Percentiles rank a stretch among this genome's conserved stretches.
These are phyloP conservation scores for Populus deltoides DNA, from an alignment of 345 rosid species.

Conservation along the genomic window DNA sequence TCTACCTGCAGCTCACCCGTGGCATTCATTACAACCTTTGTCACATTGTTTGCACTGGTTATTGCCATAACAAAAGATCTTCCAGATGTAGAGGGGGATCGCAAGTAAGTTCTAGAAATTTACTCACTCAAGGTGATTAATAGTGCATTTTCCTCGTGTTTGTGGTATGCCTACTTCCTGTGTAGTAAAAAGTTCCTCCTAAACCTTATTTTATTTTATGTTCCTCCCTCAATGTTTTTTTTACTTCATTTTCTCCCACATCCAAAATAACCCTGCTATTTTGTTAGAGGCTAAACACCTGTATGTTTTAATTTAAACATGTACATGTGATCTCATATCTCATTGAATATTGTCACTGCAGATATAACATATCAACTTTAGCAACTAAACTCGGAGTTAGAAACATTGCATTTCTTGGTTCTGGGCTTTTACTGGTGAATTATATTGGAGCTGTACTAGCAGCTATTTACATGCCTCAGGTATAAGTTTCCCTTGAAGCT, in stretches of 20 bases:
- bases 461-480: constrained; percentile 93
- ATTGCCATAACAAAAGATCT: constrained; percentile 96
- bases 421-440: constrained; percentile 78
- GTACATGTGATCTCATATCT: neutral
- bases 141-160: neutral
- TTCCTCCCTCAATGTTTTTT: too few relatives aligned
- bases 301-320: neutral
- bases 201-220: too few relatives aligned
- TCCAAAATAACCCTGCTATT: too few relatives aligned
- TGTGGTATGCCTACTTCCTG: neutral
- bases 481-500: constrained; percentile 22
- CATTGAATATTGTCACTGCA: constrained; percentile 19
- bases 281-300: neutral
- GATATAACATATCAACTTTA: constrained; percentile 85
- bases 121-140: neutral
- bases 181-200: neutral
- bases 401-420: constrained; percentile 85
- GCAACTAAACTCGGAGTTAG: constrained; percentile 95
- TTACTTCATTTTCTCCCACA: too few relatives aligned
- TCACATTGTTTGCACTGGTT: constrained; percentile 83
- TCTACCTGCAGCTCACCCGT: constrained; percentile 72
- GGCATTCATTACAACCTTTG: constrained; percentile 92
- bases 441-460: constrained; percentile 68
- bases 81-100: constrained; percentile 96
- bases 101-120: constrained; percentile 55